A percentile compares a stretch with the other conserved stretches of the same genome.
These are phyloP conservation scores for Cystobasidium ongulense DNA, from an alignment of 768 basidiomycete species.

Conservation along the genomic window DNA sequence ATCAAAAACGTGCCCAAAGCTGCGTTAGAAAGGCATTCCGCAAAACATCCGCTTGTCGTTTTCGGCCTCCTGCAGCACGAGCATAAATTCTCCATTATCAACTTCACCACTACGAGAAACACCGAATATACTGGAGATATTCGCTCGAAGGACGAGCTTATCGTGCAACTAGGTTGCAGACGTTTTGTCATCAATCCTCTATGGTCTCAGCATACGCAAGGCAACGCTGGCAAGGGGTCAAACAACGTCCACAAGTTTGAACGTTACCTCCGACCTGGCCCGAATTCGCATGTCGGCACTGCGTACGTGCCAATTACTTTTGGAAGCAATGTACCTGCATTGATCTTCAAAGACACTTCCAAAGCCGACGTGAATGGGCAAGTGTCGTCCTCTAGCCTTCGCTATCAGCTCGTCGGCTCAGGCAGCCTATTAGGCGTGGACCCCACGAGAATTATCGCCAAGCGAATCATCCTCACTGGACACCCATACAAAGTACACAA, in stretches of 20 bases:
- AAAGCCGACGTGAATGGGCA: constrained; percentile 9
- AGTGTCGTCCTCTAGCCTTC: constrained; percentile 14
- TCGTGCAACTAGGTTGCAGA: constrained; percentile 81
- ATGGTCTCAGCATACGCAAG: constrained; percentile 77
- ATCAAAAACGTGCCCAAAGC: constrained; percentile 66
- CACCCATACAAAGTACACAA: constrained; percentile 97
- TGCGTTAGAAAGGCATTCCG: constrained; percentile 47
- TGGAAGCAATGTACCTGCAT: constrained; percentile 52
- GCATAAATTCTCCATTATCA: constrained; percentile 84
- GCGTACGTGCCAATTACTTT: constrained; percentile 81
- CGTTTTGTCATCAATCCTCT: constrained; percentile 74
- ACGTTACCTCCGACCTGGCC: constrained; percentile 76
- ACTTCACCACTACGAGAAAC: constrained; percentile 87
- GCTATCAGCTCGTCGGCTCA: constrained; percentile 65
- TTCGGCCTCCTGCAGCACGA: constrained; percentile 88
- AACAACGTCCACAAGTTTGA: constrained; percentile 99
- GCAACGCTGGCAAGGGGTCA: constrained; percentile 76
- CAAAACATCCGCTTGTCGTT: constrained; percentile 54
- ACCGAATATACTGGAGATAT: constrained; percentile 86
- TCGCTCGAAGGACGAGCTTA: constrained; percentile 85
- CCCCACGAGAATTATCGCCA: constrained; percentile 81
- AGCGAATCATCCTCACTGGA: constrained; percentile 88
- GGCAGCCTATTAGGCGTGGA: constrained; percentile 81
- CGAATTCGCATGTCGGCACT: constrained; percentile 63
- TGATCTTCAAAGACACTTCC: constrained; percentile 36